Percentiles rank a stretch among this genome's conserved stretches.
Conservation (phyloP, 331 rosid genomes). For the Acacia concinna region DNA sequence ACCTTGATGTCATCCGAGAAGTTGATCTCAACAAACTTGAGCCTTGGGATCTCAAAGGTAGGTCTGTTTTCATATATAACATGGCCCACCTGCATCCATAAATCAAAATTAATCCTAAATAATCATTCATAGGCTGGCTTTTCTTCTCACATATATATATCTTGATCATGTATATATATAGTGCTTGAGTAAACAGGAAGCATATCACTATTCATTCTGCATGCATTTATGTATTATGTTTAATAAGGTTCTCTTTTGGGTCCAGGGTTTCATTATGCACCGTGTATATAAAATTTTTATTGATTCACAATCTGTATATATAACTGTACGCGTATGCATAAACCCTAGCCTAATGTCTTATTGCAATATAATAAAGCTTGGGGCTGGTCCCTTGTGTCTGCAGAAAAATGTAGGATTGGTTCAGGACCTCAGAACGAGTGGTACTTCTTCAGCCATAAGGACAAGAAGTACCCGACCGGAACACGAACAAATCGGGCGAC, state of each 20-base stretch:
- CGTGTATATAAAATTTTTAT: neutral
- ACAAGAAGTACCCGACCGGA: slow-evolving; percentile 96
- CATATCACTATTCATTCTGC: neutral
- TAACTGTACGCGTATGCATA: neutral
- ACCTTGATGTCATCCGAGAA: slow-evolving; percentile 91
- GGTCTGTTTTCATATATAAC: slow-evolving; percentile 38
- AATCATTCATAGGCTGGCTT: neutral
- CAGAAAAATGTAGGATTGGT: slow-evolving; percentile 93
- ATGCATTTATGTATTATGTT: neutral
- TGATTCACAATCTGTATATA: neutral
- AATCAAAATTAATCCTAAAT: neutral
- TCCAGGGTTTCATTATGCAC: slow-evolving; percentile 20
- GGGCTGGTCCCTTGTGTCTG: neutral
- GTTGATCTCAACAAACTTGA: slow-evolving; percentile 93
- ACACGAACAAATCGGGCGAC: slow-evolving; percentile 94
- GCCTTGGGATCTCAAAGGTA: slow-evolving; percentile 99
- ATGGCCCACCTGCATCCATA: neutral
- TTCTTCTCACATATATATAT: neutral
- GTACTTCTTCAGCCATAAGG: slow-evolving; percentile 99
- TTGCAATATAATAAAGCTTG: neutral
- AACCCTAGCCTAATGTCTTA: neutral
- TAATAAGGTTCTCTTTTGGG: neutral
- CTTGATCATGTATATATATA: neutral
- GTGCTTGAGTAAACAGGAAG: neutral
- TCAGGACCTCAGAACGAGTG: slow-evolving; percentile 95